Evolutionary conservation across 495 filamentous ascomycete genomes (phyloP).

Genomic region (Podospora anserina): DNA sequence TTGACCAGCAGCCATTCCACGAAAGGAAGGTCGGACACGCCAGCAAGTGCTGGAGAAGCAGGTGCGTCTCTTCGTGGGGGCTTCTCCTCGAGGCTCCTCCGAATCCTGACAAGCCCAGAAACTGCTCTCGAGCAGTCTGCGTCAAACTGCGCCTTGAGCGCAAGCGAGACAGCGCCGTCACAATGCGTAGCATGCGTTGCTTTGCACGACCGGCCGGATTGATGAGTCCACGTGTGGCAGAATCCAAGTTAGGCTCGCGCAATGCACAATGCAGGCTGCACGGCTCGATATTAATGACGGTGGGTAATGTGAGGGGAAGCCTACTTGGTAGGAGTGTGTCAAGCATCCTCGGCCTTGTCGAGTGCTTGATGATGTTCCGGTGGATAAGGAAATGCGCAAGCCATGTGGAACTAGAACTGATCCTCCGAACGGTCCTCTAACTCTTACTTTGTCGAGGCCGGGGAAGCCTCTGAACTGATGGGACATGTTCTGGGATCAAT

Average conservation of each 20-base stretch:
- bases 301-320: slow-evolving; percentile 15
- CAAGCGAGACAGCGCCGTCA: slow-evolving; percentile 7
- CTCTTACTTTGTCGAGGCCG: background rate
- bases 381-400: background rate
- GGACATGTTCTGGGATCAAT: background rate
- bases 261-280: slow-evolving; percentile 30
- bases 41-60: slow-evolving; percentile 6
- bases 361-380: background rate
- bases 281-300: slow-evolving; percentile 35
- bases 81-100: background rate
- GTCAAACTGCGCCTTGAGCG: slow-evolving; percentile 4
- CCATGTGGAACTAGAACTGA: background rate
- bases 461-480: background rate
- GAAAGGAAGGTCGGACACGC: slow-evolving; percentile 23
- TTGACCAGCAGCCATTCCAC: slow-evolving; percentile 21
- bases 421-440: slow-evolving; percentile 11
- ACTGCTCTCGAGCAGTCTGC: background rate
- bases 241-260: slow-evolving; percentile 10
- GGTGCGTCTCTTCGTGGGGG: slow-evolving; percentile 7
- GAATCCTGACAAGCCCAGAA: background rate
- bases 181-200: slow-evolving; percentile 8
- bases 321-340: slow-evolving; percentile 10
- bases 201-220: background rate
- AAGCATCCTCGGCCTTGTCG: background rate
- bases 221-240: background rate